Evolutionary conservation across 164 flowering plant genomes (phyloP).

Genomic region (Vitis amurensis): DNA sequence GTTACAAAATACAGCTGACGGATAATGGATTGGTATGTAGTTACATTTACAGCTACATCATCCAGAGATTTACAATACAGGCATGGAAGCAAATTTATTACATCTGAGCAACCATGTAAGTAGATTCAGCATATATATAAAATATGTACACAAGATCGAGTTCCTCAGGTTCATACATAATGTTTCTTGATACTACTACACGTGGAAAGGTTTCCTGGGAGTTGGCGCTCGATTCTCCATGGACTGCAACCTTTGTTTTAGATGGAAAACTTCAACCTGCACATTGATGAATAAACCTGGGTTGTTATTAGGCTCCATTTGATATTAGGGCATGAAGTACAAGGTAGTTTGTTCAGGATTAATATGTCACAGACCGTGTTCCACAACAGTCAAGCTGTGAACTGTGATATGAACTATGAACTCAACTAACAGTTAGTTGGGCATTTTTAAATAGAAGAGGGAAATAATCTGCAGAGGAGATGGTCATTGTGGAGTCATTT

Average conservation of each 20-base stretch:
- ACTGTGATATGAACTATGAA: too few relatives aligned
- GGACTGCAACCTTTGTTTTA: slow-evolving; percentile 90
- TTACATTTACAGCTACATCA: slow-evolving; percentile 3
- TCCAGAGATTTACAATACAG: neutral
- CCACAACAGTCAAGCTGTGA: too few relatives aligned
- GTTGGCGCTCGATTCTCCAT: slow-evolving; percentile 88
- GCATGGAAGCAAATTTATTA: neutral
- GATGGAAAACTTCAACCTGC: slow-evolving; percentile 97
- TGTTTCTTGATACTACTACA: slow-evolving; percentile 21
- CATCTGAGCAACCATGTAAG: neutral
- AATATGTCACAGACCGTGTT: too few relatives aligned
- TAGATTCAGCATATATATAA: neutral
- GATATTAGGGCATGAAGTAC: too few relatives aligned
- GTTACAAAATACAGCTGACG: too few relatives aligned
- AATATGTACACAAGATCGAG: neutral
- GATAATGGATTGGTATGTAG: neutral
- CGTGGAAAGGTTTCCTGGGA: slow-evolving; percentile 87
- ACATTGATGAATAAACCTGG: slow-evolving; percentile 8
- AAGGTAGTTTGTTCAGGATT: too few relatives aligned
- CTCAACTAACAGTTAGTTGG: too few relatives aligned
- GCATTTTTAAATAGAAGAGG: too few relatives aligned
- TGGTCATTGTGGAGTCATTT: too few relatives aligned
- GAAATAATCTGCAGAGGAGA: too few relatives aligned
- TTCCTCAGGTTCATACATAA: neutral
- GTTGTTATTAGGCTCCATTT: too few relatives aligned